These are phyloP conservation scores for Chara braunii DNA, from an alignment of 139 green algal genomes.

Conservation along the genomic window DNA sequence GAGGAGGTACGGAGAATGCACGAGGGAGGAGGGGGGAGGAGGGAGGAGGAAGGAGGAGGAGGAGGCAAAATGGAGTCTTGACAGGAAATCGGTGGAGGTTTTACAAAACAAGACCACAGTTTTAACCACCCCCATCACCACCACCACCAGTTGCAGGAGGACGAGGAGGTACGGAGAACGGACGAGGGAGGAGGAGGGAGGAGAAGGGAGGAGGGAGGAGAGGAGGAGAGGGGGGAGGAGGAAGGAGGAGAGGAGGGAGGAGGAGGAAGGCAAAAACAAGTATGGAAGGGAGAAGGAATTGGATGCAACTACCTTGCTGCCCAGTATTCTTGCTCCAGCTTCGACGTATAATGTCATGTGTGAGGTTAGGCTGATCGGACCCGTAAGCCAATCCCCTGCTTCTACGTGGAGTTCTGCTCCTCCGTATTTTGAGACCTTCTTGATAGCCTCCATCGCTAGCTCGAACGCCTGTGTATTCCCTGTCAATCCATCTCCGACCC, in stretches of 20 bases:
- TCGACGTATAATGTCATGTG: slow-evolving; percentile 29
- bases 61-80: too few relatives aligned
- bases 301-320: slow-evolving; percentile 8
- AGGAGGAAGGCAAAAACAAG: neutral
- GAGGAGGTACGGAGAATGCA: too few relatives aligned
- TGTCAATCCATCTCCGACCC: slow-evolving; percentile 17
- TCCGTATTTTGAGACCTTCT: slow-evolving; percentile 21
- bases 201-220: too few relatives aligned
- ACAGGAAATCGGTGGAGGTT: too few relatives aligned
- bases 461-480: slow-evolving; percentile 33
- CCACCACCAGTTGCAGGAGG: too few relatives aligned
- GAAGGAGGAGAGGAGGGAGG: too few relatives aligned
- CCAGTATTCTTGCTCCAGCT: slow-evolving; percentile 18
- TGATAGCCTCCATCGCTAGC: slow-evolving; percentile 25
- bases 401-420: slow-evolving; percentile 30
- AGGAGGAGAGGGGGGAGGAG: neutral
- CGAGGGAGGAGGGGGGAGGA: too few relatives aligned
- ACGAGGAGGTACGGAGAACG: too few relatives aligned
- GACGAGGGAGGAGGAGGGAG: too few relatives aligned
- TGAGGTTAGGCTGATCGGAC: slow-evolving; percentile 26
- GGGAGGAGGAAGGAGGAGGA: too few relatives aligned
- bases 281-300: neutral
- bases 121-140: too few relatives aligned
- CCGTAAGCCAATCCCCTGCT: slow-evolving; percentile 15
- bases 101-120: too few relatives aligned